Evolutionary conservation across 2,329 filamentous ascomycete genomes (phyloP).

Genomic region (Microcyclospora tardicrescens): DNA sequence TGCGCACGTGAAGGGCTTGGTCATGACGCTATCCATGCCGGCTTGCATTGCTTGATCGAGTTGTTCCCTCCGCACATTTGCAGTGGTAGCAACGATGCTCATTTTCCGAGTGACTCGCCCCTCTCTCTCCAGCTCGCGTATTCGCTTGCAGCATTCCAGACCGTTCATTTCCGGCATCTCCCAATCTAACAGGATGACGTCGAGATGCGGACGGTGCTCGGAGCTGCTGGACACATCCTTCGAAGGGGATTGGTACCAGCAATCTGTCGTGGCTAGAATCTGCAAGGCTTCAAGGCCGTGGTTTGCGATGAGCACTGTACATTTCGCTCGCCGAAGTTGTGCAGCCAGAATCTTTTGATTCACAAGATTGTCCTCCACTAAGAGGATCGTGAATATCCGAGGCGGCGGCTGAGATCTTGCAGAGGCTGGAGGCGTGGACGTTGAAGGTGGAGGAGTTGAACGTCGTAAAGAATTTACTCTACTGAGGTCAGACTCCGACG

Average conservation of each 20-base stretch:
- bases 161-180: slow-evolving; percentile 19
- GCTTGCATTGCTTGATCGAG: slow-evolving; percentile 9
- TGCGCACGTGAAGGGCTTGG: slow-evolving; percentile 14
- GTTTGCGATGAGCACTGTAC: slow-evolving; percentile 12
- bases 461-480: not conserved
- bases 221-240: not conserved
- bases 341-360: slow-evolving; percentile 16
- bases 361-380: slow-evolving; percentile 16
- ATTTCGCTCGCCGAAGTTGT: slow-evolving; percentile 12
- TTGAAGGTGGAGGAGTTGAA: not conserved
- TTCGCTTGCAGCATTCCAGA: slow-evolving; percentile 11
- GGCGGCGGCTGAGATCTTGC: not conserved
- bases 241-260: slow-evolving; percentile 2
- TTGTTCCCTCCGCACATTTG: slow-evolving; percentile 13
- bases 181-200: slow-evolving; percentile 14
- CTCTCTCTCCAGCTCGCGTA: slow-evolving; percentile 11
- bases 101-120: slow-evolving; percentile 6
- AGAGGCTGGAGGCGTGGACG: not conserved
- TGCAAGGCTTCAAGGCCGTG: slow-evolving; percentile 15
- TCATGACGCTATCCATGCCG: slow-evolving; percentile 12
- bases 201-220: slow-evolving; percentile 2
- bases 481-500: not conserved
- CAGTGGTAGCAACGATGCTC: slow-evolving; percentile 13
- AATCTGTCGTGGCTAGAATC: not conserved
- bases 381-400: slow-evolving; percentile 3